A percentile compares a stretch with the other conserved stretches of the same genome.
Conservation (phyloP, 2,329 filamentous ascomycete species). For the Aspergillus sp. region DNA sequence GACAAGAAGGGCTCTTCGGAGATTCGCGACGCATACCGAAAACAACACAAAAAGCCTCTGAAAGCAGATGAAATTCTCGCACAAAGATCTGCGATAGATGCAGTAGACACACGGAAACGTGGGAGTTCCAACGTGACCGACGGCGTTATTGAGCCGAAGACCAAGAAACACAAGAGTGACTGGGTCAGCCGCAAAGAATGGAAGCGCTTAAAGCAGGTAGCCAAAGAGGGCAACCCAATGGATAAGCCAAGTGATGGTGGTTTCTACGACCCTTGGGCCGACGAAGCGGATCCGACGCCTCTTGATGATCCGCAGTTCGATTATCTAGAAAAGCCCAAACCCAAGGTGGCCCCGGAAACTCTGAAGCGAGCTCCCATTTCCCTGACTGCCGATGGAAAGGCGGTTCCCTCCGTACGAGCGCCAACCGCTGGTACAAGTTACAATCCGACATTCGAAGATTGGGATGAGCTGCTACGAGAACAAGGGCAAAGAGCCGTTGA, state of each 20-base stretch:
- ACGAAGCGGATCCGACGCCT: slow-evolving; percentile 43
- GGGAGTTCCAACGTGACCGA: slow-evolving; percentile 67
- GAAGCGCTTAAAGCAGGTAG: slow-evolving; percentile 72
- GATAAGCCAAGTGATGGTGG: slow-evolving; percentile 58
- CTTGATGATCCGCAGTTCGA: slow-evolving; percentile 55
- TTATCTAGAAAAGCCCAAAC: slow-evolving; percentile 66
- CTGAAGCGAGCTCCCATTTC: slow-evolving; percentile 76
- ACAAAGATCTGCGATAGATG: slow-evolving; percentile 76
- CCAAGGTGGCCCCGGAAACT: slow-evolving; percentile 71
- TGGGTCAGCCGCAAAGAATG: slow-evolving; percentile 87
- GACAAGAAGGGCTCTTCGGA: slow-evolving; percentile 71
- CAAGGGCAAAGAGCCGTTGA: slow-evolving; percentile 79
- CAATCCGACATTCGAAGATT: slow-evolving; percentile 85
- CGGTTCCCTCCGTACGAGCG: slow-evolving; percentile 72
- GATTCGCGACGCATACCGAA: slow-evolving; percentile 64
- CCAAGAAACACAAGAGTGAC: slow-evolving; percentile 73
- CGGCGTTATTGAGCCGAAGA: slow-evolving; percentile 64
- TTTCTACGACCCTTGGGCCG: slow-evolving; percentile 76
- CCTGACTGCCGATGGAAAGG: slow-evolving; percentile 77
- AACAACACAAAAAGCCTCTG: slow-evolving; percentile 74
- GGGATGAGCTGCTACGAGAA: slow-evolving; percentile 70
- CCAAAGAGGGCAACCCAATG: slow-evolving; percentile 60
- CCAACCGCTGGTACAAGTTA: slow-evolving; percentile 86
- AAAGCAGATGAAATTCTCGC: slow-evolving; percentile 91
- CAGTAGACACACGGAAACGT: slow-evolving; percentile 77